These are phyloP conservation scores for Fusarium cicatricum DNA, from an alignment of 2,329 filamentous ascomycete genomes.

Conservation along the genomic window DNA sequence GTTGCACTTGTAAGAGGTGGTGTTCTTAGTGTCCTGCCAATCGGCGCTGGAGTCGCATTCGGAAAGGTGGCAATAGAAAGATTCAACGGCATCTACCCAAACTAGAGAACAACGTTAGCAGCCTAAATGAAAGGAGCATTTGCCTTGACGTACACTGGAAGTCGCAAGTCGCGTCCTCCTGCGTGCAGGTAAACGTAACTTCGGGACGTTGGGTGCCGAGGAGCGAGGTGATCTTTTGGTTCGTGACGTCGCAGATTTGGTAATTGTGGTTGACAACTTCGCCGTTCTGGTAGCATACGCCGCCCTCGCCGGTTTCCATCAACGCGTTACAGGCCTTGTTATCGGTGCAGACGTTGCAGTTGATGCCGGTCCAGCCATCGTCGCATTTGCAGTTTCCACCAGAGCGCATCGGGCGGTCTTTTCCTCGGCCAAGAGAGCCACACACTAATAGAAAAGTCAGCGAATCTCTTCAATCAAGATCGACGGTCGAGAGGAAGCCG, in stretches of 20 bases:
- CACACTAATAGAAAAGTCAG: conserved; percentile 65
- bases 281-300: conserved; percentile 91
- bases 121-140: background rate
- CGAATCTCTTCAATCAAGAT: background rate
- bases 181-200: conserved; percentile 92
- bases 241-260: conserved; percentile 98
- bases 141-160: conserved; percentile 80
- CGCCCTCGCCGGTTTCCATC: conserved; percentile 83
- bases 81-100: conserved; percentile 94
- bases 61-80: conserved; percentile 92
- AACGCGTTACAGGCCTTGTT: conserved; percentile 86
- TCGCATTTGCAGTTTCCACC: conserved; percentile 82
- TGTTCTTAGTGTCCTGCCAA: conserved; percentile 75
- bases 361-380: conserved; percentile 95
- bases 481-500: conserved; percentile 36
- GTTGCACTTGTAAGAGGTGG: conserved; percentile 84
- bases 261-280: conserved; percentile 93
- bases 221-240: conserved; percentile 88
- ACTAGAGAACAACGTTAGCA: conserved; percentile 59
- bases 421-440: conserved; percentile 83
- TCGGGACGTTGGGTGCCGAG: conserved; percentile 87
- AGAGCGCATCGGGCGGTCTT: conserved; percentile 77
- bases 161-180: conserved; percentile 78
- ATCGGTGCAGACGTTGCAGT: conserved; percentile 93
- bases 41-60: conserved; percentile 79